Evolutionary conservation across 768 basidiomycete species (phyloP).

Genomic region (Tricholoma matsutake): DNA sequence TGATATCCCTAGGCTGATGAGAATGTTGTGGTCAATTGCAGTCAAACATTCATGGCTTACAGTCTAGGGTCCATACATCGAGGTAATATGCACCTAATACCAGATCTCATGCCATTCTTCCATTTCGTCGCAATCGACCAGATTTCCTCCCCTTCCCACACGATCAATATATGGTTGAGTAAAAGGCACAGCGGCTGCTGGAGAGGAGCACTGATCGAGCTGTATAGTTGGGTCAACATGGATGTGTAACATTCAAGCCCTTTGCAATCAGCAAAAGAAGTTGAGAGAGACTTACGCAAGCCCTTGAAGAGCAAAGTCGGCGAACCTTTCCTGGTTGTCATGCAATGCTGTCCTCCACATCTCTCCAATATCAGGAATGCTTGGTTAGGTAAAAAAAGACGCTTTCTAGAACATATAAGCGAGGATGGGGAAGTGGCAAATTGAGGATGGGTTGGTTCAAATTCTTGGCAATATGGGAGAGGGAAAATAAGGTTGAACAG

Average conservation of each 20-base stretch:
- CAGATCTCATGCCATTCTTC: not conserved
- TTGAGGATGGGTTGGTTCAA: no score
- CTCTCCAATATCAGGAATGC: not conserved
- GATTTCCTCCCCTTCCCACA: not conserved
- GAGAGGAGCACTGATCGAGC: not conserved
- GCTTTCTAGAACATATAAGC: no score
- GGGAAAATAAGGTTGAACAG: no score
- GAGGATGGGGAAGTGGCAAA: no score
- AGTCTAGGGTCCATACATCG: no score
- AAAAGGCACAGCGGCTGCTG: not conserved
- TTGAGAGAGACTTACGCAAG: not conserved
- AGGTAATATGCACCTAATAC: no score
- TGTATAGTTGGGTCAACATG: not conserved
- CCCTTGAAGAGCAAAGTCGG: not conserved
- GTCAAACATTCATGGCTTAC: no score
- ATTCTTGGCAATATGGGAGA: no score
- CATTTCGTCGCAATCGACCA: not conserved
- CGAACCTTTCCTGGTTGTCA: not conserved
- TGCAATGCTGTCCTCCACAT: not conserved
- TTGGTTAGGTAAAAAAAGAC: not conserved
- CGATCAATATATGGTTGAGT: not conserved
- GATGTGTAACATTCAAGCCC: not conserved
- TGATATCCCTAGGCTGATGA: no score
- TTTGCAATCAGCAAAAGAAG: not conserved
- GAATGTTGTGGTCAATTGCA: no score